Evolutionary conservation across 2,329 filamentous ascomycete species (phyloP).

Genomic region (Microsporum ferrugineum): DNA sequence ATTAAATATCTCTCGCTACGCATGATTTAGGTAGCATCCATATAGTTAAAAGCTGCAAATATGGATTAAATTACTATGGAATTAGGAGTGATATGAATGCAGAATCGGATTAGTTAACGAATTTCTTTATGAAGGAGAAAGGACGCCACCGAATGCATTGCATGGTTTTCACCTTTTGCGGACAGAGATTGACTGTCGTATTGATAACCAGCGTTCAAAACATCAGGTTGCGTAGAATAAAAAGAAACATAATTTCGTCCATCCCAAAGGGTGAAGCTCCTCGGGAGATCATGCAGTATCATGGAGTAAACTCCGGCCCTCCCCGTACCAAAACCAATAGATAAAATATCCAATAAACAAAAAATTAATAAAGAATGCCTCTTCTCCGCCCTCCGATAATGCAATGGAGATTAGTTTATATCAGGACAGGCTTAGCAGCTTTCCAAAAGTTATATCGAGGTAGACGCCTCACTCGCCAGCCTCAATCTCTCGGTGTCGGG

Average conservation of each 20-base stretch:
- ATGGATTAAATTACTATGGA: background rate
- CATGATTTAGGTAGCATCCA: too few species aligned
- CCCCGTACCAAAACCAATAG: background rate
- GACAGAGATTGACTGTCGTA: background rate
- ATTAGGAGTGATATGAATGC: background rate
- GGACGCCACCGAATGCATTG: background rate
- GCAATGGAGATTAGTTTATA: background rate
- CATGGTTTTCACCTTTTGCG: background rate
- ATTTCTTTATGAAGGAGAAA: background rate
- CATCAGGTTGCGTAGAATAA: background rate
- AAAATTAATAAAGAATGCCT: background rate
- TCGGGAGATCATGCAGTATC: background rate
- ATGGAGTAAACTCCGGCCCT: background rate
- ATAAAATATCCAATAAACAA: background rate
- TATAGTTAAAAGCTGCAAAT: too few species aligned
- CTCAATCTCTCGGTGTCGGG: conserved; percentile 49
- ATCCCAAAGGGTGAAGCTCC: background rate
- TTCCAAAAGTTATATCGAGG: background rate
- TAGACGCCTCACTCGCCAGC: conserved; percentile 29
- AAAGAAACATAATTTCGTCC: background rate
- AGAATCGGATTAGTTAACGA: background rate
- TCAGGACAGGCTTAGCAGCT: background rate
- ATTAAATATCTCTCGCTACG: too few species aligned
- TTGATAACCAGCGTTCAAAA: background rate
- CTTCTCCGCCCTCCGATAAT: background rate